Base-by-base conservation (phyloP, 192 early-diverging fungal genomes). In the Coemansia sp. region DNA sequence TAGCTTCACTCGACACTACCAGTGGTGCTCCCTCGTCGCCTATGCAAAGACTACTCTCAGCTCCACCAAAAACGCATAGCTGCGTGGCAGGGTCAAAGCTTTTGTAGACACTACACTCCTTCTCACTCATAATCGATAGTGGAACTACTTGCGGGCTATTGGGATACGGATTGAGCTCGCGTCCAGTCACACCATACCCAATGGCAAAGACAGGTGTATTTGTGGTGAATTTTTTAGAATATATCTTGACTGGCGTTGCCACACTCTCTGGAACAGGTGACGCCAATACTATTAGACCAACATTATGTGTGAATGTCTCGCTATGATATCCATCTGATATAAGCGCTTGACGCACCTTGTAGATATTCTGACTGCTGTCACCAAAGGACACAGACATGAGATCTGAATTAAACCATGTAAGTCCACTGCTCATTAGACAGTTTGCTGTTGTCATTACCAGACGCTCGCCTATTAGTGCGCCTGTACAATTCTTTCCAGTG, bases 361-460 rank as follows among this genome's bases (percentile, higher is more conserved):
- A 69, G 0, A 30, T 7, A 8, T 68, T 34, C 18, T 23, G 31
- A 5, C 24, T 22, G 26, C 34, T 6, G 12, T 6, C 48, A 25
- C 41, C 56, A 24, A 76, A 54, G 6, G 60, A 54, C 3, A 76
- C 64, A 0, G 74, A 60, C 38, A 70, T 60, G 1, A 63, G 56
- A 1, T 22, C 7, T 4, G 74, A 47, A 23, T 65, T 54, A 53
- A 66, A 76, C 56, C 64, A 59, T 0, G 74, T 63, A 21, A 31
- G 32, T 0, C 28, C 54, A 22, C 56, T 41, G 8, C 68, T 58
- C 24, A 59, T 61, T 27, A 76, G 64, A 22, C 74, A 76, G 57
- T 76, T 67, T 51, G 74, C 68, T 0, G 74, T 76, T 12, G 74
- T 76, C 19, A 70, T 41, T 1, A 76, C 68, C 1, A 62, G 52